Evolutionary conservation across 192 early-diverging fungal genomes (phyloP).

Genomic region (Umbelopsis isabellina): DNA sequence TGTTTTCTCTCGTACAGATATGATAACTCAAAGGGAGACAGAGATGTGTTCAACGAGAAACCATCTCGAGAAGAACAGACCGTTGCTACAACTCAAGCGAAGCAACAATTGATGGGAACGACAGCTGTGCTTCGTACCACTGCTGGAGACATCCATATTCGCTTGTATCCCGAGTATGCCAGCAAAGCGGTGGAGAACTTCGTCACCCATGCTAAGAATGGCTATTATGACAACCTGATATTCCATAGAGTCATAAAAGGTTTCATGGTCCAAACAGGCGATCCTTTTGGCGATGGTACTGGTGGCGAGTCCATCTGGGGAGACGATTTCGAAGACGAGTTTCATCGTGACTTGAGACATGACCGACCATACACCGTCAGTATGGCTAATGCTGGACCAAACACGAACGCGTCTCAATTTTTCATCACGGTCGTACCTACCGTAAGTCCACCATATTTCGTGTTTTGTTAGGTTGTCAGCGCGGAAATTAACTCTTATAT

Average conservation of each 20-base stretch:
- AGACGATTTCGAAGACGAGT: conserved; percentile 93
- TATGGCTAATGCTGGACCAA: conserved; percentile 93
- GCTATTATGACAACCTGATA: conserved; percentile 90
- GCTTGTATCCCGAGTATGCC: conserved; percentile 88
- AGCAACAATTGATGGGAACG: conserved; percentile 65
- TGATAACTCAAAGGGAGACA: conserved; percentile 59
- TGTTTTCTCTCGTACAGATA: background rate
- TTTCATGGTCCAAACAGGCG: conserved; percentile 98
- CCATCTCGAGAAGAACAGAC: conserved; percentile 96
- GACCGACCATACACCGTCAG: conserved; percentile 90
- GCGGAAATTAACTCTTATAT: background rate
- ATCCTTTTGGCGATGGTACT: conserved; percentile 89
- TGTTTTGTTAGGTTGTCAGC: background rate
- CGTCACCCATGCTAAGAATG: conserved; percentile 80
- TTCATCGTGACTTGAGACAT: conserved; percentile 76
- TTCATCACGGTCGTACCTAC: conserved; percentile 93
- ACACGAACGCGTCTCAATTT: conserved; percentile 94
- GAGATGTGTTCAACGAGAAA: conserved; percentile 98
- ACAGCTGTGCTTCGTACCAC: conserved; percentile 88
- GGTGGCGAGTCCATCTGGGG: conserved; percentile 95
- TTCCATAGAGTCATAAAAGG: conserved; percentile 97
- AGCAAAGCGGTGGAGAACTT: conserved; percentile 97
- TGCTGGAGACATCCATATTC: conserved; percentile 87
- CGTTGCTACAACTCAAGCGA: conserved; percentile 69
- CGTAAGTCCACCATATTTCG: conserved; percentile 51